phyloP scores from a whole-genome alignment of 2,329 filamentous ascomycete species.

The Alternaria incomplexa region DNA sequence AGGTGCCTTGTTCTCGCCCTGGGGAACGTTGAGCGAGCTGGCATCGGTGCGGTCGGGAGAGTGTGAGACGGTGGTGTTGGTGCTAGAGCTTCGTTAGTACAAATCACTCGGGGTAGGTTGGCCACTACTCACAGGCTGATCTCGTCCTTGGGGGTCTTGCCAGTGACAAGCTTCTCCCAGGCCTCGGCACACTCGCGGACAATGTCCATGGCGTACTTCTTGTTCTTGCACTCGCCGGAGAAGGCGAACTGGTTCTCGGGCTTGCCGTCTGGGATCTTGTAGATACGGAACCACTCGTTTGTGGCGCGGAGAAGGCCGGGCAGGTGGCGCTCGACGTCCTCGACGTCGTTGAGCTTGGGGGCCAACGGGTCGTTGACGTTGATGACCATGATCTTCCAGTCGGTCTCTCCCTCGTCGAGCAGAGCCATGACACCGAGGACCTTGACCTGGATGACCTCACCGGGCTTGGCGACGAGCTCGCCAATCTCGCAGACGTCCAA shows the following conservation, averaged over 20 bases:
- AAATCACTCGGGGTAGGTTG: slow-evolving; percentile 24
- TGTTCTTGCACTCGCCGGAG: slow-evolving; percentile 99
- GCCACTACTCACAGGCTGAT: slow-evolving; percentile 78
- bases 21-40: slow-evolving; percentile 76
- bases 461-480: slow-evolving; percentile 93
- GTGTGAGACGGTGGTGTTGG: slow-evolving; percentile 78
- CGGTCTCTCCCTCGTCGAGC: slow-evolving; percentile 98
- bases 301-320: slow-evolving; percentile 95
- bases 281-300: slow-evolving; percentile 99
- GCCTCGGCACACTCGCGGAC: slow-evolving; percentile 95
- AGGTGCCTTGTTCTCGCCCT: slow-evolving; percentile 78
- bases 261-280: slow-evolving; percentile 99
- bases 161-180: slow-evolving; percentile 94
- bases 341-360: slow-evolving; percentile 94
- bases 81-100: slow-evolving; percentile 57
- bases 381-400: slow-evolving; percentile 99
- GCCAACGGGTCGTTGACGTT: slow-evolving; percentile 97
- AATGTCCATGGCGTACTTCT: slow-evolving; percentile 95
- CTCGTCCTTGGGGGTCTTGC: slow-evolving; percentile 79
- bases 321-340: slow-evolving; percentile 98
- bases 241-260: slow-evolving; percentile 99
- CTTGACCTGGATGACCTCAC: slow-evolving; percentile 99
- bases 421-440: slow-evolving; percentile 99
- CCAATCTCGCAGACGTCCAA: slow-evolving; percentile 99
- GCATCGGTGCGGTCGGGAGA: slow-evolving; percentile 75